Conservation (phyloP, 2,329 filamentous ascomycete genomes). For the Diplocarpon mali region DNA sequence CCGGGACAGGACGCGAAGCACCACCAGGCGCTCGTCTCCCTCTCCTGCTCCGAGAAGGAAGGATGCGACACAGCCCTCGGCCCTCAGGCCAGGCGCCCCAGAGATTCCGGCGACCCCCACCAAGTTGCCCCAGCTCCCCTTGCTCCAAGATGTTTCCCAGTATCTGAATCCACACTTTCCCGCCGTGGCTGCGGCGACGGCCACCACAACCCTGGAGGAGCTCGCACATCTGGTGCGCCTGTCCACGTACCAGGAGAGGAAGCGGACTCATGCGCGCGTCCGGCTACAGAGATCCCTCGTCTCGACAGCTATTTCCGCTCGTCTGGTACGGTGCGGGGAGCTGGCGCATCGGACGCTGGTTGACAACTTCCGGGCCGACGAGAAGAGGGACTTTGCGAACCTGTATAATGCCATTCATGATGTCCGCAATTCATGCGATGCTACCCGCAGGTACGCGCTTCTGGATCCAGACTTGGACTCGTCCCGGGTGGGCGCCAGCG, state of each 20-base stretch:
- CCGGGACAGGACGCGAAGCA: conserved; percentile 33
- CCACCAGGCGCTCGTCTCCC: conserved; percentile 17
- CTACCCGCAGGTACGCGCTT: conserved; percentile 57
- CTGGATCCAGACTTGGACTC: conserved; percentile 62
- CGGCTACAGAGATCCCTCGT: conserved; percentile 65
- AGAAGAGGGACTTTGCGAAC: conserved; percentile 65
- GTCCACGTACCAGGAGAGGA: conserved; percentile 72
- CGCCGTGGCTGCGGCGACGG: conserved; percentile 40
- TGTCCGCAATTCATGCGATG: conserved; percentile 66
- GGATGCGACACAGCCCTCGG: conserved; percentile 24
- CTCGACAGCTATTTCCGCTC: conserved; percentile 62
- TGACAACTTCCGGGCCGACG: conserved; percentile 66
- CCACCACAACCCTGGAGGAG: conserved; percentile 63
- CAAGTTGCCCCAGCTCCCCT: conserved; percentile 30
- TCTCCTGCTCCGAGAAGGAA: conserved; percentile 24
- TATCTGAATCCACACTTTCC: conserved; percentile 51
- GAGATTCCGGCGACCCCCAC: conserved; percentile 16
- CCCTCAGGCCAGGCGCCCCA: conserved; percentile 9
- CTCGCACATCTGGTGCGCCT: conserved; percentile 68
- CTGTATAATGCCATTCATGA: conserved; percentile 71
- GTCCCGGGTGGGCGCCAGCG: conserved; percentile 26
- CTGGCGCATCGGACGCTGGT: conserved; percentile 65
- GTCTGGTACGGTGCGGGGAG: conserved; percentile 63
- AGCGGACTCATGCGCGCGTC: conserved; percentile 60
- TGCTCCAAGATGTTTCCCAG: conserved; percentile 54